Evolutionary conservation across 208 protist genomes (phyloP).

Genomic region (Crithidia fasciculata): DNA sequence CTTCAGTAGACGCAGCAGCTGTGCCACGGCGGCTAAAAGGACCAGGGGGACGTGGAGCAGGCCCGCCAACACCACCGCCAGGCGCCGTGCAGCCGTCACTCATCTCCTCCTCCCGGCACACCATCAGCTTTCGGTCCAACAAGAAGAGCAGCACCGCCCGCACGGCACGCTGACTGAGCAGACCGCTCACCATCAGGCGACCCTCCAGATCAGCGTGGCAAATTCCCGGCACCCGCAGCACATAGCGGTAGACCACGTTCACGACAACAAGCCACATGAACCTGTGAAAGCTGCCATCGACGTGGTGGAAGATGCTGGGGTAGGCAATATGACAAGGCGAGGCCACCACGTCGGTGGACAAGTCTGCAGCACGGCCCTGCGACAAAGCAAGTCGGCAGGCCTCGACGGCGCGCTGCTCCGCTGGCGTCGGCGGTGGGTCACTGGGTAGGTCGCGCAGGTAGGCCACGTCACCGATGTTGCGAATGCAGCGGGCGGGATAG

Average conservation of each 20-base stretch:
- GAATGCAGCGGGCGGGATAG: slow-evolving; percentile 44
- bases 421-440: slow-evolving; percentile 40
- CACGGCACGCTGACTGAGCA: slow-evolving; percentile 59
- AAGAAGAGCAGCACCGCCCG: slow-evolving; percentile 59
- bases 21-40: slow-evolving; percentile 12
- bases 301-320: slow-evolving; percentile 87
- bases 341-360: slow-evolving; percentile 1
- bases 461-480: slow-evolving; percentile 3
- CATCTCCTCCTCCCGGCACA: slow-evolving; percentile 22
- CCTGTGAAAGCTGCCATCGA: slow-evolving; percentile 79
- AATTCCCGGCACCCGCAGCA: slow-evolving; percentile 68
- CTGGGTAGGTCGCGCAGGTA: slow-evolving; percentile 50
- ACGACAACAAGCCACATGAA: slow-evolving; percentile 81
- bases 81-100: neutral
- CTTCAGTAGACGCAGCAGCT: too few relatives aligned
- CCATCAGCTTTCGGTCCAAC: slow-evolving; percentile 29
- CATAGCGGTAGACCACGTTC: slow-evolving; percentile 52
- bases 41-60: slow-evolving; percentile 5
- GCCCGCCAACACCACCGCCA: slow-evolving; percentile 8
- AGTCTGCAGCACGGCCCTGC: neutral
- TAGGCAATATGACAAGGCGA: slow-evolving; percentile 34
- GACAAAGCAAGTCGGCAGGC: slow-evolving; percentile 3
- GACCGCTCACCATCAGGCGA: slow-evolving; percentile 43
- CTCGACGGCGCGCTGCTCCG: slow-evolving; percentile 38
- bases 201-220: slow-evolving; percentile 43